Evolutionary conservation across 148 eudicot genomes (phyloP).

Genomic region (Rheum nobile): DNA sequence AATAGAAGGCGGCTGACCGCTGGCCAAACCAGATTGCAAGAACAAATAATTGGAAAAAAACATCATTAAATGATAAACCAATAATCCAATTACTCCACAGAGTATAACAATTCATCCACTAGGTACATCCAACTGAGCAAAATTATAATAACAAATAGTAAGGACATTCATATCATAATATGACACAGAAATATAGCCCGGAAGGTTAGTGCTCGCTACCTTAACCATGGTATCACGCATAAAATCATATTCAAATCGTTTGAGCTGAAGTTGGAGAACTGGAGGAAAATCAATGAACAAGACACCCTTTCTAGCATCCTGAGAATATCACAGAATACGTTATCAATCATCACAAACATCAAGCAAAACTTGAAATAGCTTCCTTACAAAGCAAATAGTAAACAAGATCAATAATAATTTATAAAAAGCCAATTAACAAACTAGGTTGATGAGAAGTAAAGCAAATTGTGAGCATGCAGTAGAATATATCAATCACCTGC

Average conservation of each 20-base stretch:
- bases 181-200: not conserved
- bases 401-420: not conserved
- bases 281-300: slow-evolving; percentile 74
- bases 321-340: slow-evolving; percentile 12
- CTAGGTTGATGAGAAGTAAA: not conserved
- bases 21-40: not conserved
- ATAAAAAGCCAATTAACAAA: not conserved
- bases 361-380: slow-evolving; percentile 3
- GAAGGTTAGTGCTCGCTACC: slow-evolving; percentile 25
- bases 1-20: not conserved
- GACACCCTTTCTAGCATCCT: slow-evolving; percentile 95
- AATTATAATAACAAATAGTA: not conserved
- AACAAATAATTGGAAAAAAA: not conserved
- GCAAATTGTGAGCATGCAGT: not conserved
- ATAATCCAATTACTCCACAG: not conserved
- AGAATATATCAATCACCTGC: slow-evolving; percentile 40
- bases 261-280: slow-evolving; percentile 76
- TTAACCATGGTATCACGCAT: slow-evolving; percentile 90
- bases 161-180: not conserved
- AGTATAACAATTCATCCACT: not conserved
- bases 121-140: not conserved
- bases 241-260: slow-evolving; percentile 85
- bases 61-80: not conserved
- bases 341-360: not conserved
- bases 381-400: not conserved